These are phyloP conservation scores for Gelatoporia subvermispora DNA, from an alignment of 768 basidiomycete genomes.

Conservation along the genomic window DNA sequence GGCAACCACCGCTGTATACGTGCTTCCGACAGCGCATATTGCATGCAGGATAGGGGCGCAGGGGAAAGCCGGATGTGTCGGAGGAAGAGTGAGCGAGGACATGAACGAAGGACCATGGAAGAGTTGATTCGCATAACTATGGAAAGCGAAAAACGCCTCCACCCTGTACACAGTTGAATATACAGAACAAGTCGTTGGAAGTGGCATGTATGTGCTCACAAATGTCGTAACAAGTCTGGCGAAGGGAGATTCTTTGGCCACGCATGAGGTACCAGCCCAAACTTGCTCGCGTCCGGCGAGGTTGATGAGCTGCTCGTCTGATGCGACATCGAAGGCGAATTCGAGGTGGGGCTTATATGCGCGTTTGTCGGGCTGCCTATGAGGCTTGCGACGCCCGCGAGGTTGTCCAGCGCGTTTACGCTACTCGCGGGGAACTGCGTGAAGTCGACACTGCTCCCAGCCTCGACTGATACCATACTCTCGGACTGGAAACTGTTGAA, in stretches of 20 bases:
- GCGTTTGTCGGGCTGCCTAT: not conserved
- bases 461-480: not conserved
- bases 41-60: conserved; percentile 69
- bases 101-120: conserved; percentile 67
- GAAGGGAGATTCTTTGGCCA: conserved; percentile 64
- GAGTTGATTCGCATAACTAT: conserved; percentile 68
- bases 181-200: not conserved
- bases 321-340: conserved; percentile 2
- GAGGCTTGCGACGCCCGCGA: conserved; percentile 8
- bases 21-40: conserved; percentile 77
- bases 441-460: not conserved
- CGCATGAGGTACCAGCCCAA: conserved; percentile 20
- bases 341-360: not conserved
- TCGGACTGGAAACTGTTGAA: not conserved
- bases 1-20: conserved; percentile 66
- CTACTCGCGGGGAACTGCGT: not conserved
- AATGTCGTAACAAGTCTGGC: conserved; percentile 57
- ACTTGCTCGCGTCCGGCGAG: not conserved
- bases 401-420: conserved; percentile 10
- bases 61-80: conserved; percentile 71
- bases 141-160: conserved; percentile 75
- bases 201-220: conserved; percentile 39
- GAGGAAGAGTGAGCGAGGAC: conserved; percentile 56
- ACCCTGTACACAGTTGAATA: conserved; percentile 37
- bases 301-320: not conserved